Evolutionary conservation across 495 filamentous ascomycete genomes (phyloP).

Genomic region (Hypoxylon cercidicola): DNA sequence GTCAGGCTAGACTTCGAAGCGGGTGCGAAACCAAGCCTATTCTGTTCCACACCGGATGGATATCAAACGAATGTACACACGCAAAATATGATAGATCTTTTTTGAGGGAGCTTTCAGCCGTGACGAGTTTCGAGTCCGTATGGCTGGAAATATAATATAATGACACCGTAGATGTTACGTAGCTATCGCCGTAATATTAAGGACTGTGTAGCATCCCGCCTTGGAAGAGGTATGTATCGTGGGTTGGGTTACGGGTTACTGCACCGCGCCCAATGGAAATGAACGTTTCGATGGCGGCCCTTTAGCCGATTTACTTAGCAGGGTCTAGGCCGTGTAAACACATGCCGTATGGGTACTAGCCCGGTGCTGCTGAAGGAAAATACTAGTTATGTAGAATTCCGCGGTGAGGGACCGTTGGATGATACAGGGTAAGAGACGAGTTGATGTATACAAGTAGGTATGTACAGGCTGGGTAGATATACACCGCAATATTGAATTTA

Average conservation of each 20-base stretch:
- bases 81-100: conserved; percentile 31
- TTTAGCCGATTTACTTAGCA: conserved; percentile 30
- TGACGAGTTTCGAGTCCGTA: conserved; percentile 7
- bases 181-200: neutral
- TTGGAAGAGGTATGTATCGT: conserved; percentile 11
- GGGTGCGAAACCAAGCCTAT: conserved; percentile 31
- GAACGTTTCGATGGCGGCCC: conserved; percentile 6
- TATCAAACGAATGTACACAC: conserved; percentile 16
- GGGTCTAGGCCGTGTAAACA: conserved; percentile 34
- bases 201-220: conserved; percentile 1
- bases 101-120: conserved; percentile 20
- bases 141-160: conserved; percentile 10
- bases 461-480: conserved; percentile 10
- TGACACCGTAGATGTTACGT: conserved; percentile 6
- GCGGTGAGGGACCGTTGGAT: conserved; percentile 19
- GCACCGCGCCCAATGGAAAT: conserved; percentile 6
- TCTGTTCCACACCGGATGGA: conserved; percentile 27
- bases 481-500: conserved; percentile 41
- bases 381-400: conserved; percentile 22
- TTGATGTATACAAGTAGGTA: too few relatives aligned
- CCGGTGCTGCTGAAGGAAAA: conserved; percentile 12
- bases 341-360: conserved; percentile 35
- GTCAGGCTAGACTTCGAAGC: conserved; percentile 34
- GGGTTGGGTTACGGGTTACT: conserved; percentile 30
- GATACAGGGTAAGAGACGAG: too few relatives aligned